These are phyloP conservation scores for Plasmodium gonderi DNA, from an alignment of 169 alveolate species.

Conservation along the genomic window DNA sequence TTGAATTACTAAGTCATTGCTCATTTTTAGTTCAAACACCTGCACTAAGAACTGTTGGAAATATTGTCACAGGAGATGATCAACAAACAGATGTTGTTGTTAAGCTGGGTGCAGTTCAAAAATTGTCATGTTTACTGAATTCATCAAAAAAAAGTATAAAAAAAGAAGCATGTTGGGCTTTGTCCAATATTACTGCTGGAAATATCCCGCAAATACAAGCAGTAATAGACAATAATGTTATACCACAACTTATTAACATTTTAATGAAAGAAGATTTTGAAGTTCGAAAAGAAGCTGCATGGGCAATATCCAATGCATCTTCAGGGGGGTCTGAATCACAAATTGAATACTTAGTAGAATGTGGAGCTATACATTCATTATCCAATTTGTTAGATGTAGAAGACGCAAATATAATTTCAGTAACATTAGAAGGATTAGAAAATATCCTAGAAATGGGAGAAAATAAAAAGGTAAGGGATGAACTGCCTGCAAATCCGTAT, in stretches of 20 bases:
- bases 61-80: conserved; percentile 96
- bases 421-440: conserved; percentile 93
- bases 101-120: conserved; percentile 92
- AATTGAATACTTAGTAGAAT: conserved; percentile 91
- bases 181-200: conserved; percentile 97
- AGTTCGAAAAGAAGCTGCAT: conserved; percentile 97
- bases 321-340: conserved; percentile 91
- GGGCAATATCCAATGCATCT: conserved; percentile 98
- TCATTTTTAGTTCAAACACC: conserved; percentile 94
- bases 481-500: conserved; percentile 89
- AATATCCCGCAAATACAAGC: conserved; percentile 92
- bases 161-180: conserved; percentile 98
- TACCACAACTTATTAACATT: conserved; percentile 89
- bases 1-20: conserved; percentile 91
- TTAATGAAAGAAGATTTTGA: conserved; percentile 93
- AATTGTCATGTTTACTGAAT: conserved; percentile 86
- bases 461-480: conserved; percentile 82
- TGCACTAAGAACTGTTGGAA: conserved; percentile 97
- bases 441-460: conserved; percentile 93
- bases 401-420: conserved; percentile 94
- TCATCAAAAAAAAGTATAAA: conserved; percentile 92
- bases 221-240: conserved; percentile 87
- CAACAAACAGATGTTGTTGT: conserved; percentile 95
- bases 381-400: conserved; percentile 88
- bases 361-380: conserved; percentile 93